These are phyloP conservation scores for Flammula alnicola DNA, from an alignment of 1,284 basidiomycete genomes.

Conservation along the genomic window DNA sequence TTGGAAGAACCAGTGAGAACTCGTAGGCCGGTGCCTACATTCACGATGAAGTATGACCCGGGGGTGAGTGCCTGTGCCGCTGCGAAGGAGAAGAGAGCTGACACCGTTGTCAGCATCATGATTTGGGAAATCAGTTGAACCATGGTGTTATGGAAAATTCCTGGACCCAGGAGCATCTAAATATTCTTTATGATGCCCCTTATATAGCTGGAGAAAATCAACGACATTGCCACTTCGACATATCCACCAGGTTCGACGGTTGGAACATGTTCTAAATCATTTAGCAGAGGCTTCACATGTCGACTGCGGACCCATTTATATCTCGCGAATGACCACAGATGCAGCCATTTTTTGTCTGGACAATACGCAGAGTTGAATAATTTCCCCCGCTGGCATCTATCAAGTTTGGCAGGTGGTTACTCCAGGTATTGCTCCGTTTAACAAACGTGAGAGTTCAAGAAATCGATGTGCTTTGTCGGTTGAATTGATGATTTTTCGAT, in stretches of 20 bases:
- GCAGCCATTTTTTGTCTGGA: neutral
- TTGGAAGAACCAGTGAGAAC: conserved; percentile 1
- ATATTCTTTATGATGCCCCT: too few species aligned
- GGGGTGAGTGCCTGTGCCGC: conserved; percentile 3
- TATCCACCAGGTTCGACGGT: too few species aligned
- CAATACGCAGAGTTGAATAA: neutral
- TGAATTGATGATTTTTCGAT: too few species aligned
- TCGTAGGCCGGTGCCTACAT: conserved; percentile 6
- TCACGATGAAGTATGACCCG: conserved; percentile 8
- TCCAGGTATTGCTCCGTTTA: too few species aligned
- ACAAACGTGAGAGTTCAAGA: too few species aligned
- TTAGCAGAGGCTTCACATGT: conserved; percentile 1
- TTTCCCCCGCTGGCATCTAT: neutral
- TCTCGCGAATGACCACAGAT: neutral
- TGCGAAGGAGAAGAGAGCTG: neutral
- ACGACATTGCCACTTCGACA: neutral
- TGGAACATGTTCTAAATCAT: neutral
- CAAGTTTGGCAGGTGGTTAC: neutral
- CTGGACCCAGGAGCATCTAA: neutral
- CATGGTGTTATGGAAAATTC: neutral
- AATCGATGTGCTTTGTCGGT: too few species aligned
- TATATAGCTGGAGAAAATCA: neutral
- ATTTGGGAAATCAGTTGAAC: neutral
- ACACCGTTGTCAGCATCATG: neutral
- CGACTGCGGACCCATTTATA: conserved; percentile 2